Evolutionary conservation across 2,329 filamentous ascomycete genomes (phyloP).

Genomic region (Tolypocladium guangdongense): DNA sequence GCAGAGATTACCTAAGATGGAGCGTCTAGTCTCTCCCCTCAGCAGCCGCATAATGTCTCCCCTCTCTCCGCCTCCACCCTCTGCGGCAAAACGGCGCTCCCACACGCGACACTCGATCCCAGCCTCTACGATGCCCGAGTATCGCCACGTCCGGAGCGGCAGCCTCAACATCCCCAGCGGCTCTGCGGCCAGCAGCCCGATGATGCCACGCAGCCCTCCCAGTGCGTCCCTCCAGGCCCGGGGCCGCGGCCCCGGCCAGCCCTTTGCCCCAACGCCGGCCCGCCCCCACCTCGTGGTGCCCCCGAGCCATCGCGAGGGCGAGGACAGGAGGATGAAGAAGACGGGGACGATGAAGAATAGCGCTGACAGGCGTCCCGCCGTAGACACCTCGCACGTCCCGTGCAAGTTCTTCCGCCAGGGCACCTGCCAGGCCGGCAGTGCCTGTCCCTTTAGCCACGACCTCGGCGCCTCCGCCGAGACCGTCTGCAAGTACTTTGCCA

Average conservation of each 20-base stretch:
- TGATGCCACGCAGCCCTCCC: conserved; percentile 46
- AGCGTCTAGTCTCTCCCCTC: not conserved
- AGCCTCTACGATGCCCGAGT: conserved; percentile 32
- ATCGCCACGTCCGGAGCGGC: conserved; percentile 45
- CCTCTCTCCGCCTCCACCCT: not conserved
- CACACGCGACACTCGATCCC: conserved; percentile 2
- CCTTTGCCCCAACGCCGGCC: not conserved
- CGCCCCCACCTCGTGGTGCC: not conserved
- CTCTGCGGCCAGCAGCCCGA: conserved; percentile 11
- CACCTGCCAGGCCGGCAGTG: conserved; percentile 88
- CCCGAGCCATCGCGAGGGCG: not conserved
- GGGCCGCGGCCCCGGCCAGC: not conserved
- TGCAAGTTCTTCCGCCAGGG: conserved; percentile 99
- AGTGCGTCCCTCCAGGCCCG: conserved; percentile 31
- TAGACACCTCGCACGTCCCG: conserved; percentile 92
- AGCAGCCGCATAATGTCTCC: not conserved
- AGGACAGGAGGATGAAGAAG: not conserved
- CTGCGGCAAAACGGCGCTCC: conserved; percentile 1
- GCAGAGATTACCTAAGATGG: not conserved
- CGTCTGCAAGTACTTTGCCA: conserved; percentile 97
- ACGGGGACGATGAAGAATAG: not conserved
- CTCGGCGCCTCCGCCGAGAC: conserved; percentile 75
- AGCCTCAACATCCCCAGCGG: conserved; percentile 41
- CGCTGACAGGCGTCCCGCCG: conserved; percentile 1
- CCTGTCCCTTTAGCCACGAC: conserved; percentile 94